Evolutionary conservation across 192 early-diverging fungal species (phyloP), one percentile per base, ranked within the genome.

Genomic region (Piromyces finnis): DNA sequence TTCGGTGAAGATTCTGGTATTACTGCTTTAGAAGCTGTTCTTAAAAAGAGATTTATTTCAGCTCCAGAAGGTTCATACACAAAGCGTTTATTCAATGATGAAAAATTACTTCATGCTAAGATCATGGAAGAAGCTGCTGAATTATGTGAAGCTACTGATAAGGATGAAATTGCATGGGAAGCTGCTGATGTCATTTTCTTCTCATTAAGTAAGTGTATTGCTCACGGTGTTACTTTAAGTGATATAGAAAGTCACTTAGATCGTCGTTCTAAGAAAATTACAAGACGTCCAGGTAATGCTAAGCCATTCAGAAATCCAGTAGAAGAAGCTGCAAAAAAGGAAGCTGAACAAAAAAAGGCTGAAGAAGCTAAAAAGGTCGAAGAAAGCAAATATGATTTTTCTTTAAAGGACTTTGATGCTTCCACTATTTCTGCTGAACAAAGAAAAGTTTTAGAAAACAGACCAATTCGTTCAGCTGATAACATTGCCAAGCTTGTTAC

Each of bases 101-200:
- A 90, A 28, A 86, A 85, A 30, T 84, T 99, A 35, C 88, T 99
- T 30, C 85, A 89, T 78, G 90, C 96, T 80, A 99, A 99, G 89
- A 94, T 99, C 81, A 89, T 95, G 86, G 97, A 99, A 84, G 96
- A 98, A 85, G 97, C 97, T 2, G 88, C 92, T 15, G 97, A 98
- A 85, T 83, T 99, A 30, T 95, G 94, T 78, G 91, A 94, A 28
- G 95, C 97, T 59, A 87, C 82, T 3, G 85, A 82, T 1, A 85
- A 87, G 41, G 91, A 92, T 18, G 94, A 98, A 12, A 91, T 98
- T 84, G 95, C 96, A 5, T 96, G 93, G 89, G 96, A 99, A 85
- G 92, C 95, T 13, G 97, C 97, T 22, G 97, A 99, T 84, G 83
- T 98, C 79, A 89, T 99, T 80, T 99, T 97, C 87, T 99, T 99